Conservation (phyloP, 139 green algal species). For the Coelastrella sp. region DNA sequence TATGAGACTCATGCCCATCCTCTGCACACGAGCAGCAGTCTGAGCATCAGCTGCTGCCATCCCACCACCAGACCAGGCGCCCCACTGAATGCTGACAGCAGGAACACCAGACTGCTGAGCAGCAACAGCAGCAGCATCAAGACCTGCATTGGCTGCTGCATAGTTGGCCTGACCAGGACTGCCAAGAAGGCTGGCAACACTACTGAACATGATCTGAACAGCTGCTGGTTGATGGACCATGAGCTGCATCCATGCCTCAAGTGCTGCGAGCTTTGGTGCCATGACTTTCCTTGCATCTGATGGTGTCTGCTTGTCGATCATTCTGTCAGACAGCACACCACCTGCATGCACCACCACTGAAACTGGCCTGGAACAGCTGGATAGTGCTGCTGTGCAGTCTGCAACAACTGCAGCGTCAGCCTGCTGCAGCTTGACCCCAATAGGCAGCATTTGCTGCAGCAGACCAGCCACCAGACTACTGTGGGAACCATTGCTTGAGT, state of each 20-base stretch:
- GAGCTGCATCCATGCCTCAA: background rate
- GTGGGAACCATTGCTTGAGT: background rate
- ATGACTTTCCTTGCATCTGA: conserved; percentile 49
- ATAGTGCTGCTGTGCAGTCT: conserved; percentile 19
- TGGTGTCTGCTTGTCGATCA: conserved; percentile 60
- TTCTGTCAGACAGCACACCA: conserved; percentile 54
- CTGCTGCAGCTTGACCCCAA: conserved; percentile 32
- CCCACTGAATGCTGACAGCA: conserved; percentile 81
- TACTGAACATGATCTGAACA: conserved; percentile 72
- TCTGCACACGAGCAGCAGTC: conserved; percentile 61
- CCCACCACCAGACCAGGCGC: conserved; percentile 77
- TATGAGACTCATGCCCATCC: conserved; percentile 72
- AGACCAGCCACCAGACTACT: background rate
- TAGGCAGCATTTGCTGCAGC: background rate
- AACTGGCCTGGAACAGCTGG: background rate
- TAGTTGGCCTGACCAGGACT: conserved; percentile 81
- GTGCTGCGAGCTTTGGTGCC: conserved; percentile 62
- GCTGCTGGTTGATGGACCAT: conserved; percentile 46
- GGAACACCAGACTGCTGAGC: conserved; percentile 47
- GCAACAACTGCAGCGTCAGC: conserved; percentile 25
- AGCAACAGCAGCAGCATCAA: conserved; percentile 58
- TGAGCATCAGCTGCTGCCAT: conserved; percentile 64
- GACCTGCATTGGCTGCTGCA: conserved; percentile 69
- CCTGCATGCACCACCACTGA: background rate
- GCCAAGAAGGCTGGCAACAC: conserved; percentile 73